Base-by-base conservation (phyloP, 2,329 filamentous ascomycete species). In the Aspergillus neotritici region DNA sequence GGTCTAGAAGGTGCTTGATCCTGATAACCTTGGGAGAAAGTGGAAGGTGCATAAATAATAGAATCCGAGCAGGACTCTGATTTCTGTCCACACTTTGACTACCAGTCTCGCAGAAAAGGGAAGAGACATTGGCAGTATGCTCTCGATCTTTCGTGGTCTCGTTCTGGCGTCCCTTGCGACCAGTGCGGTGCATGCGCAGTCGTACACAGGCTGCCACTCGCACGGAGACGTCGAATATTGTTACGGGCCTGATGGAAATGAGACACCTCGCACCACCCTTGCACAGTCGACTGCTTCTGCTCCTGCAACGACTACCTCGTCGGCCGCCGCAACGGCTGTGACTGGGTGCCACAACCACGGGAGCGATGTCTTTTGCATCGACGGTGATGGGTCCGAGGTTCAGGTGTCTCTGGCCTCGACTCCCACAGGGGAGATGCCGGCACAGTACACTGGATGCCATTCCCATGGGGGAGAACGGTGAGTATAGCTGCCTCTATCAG, bases 201-300 rank as follows among this genome's bases (percentile, higher is more conserved):
- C 46, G 40, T 86, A 80, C 55, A 85, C 81, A 0, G 78, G 66
- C 42, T 87, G 84, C 57, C 83, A 87, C 59, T 55, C 65, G 1
- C 82, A 87, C 62, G 80, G 69, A 12, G 55, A 47, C 21, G 50
- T 60, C 34, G 57, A 63, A 54, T 64, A 59, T 38, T 60, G 62
- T 44, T 58, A 52, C 39, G 57, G 57, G 12, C 41, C 58, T 6
- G 49, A 64, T 52, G 60, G 59, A 11, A 44, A 60, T 35, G 57
- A 58, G 41, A 54, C 55, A 4, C 41, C 58, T 8, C 37, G 62
- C 31, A 34, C 38, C 4, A 46, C 43, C 8, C 34, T 32, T 25
- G 34, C 43, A n/a, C 35, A 53, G 15, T 49, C 37, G 29, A 48
- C 39, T 16, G 51, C 11, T 47, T 44, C 53, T 31, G 47, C 56